Evolutionary conservation across 805 yeast genomes (phyloP).

Genomic region (Lachancea thermotolerans): DNA sequence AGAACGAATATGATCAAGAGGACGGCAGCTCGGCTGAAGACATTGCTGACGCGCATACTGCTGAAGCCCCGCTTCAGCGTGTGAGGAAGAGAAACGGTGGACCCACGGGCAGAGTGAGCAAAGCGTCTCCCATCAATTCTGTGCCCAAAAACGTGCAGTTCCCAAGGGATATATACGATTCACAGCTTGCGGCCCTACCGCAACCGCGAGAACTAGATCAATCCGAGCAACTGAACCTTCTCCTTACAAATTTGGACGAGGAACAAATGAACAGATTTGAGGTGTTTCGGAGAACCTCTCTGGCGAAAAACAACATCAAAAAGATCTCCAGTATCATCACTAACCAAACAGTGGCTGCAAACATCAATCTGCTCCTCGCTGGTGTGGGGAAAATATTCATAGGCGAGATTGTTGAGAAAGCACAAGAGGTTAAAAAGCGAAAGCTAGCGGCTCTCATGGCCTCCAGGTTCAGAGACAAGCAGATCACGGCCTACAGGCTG

Average conservation of each 20-base stretch:
- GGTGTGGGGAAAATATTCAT: conserved; percentile 84
- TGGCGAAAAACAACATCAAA: conserved; percentile 68
- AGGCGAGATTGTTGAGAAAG: conserved; percentile 84
- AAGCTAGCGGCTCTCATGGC: conserved; percentile 39
- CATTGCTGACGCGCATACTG: too few species aligned
- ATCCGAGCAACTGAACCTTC: conserved; percentile 53
- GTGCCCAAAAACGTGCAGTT: conserved; percentile 24
- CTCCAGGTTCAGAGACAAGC: conserved; percentile 37
- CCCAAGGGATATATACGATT: conserved; percentile 23
- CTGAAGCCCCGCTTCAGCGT: background rate
- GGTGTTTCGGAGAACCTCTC: conserved; percentile 71
- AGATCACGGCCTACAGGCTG: conserved; percentile 30
- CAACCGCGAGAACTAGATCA: conserved; percentile 34
- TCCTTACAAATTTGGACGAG: conserved; percentile 67
- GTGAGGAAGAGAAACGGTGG: background rate
- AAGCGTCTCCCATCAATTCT: conserved; percentile 14
- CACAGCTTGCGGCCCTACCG: conserved; percentile 10
- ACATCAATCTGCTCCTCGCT: conserved; percentile 72
- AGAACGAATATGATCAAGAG: too few species aligned
- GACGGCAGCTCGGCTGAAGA: too few species aligned
- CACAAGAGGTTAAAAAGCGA: conserved; percentile 61
- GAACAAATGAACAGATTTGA: conserved; percentile 85
- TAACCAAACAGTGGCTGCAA: conserved; percentile 73
- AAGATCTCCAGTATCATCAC: conserved; percentile 71
- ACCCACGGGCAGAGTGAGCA: background rate